Conservation (phyloP, 2,329 filamentous ascomycete genomes). For the Knufia fluminis region DNA sequence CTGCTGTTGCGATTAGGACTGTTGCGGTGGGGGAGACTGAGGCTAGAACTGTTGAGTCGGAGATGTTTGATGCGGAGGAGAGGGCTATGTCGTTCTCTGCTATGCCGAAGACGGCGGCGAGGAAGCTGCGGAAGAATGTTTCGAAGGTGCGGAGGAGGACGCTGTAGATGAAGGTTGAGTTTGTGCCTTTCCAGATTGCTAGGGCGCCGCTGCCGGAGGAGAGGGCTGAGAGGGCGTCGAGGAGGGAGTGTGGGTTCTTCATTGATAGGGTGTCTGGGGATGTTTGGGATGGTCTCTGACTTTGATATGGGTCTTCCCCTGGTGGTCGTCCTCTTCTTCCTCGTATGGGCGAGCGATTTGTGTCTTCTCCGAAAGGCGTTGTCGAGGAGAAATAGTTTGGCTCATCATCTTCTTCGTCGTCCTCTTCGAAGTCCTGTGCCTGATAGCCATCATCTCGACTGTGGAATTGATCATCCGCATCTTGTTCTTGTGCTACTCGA, state of each 20-base stretch:
- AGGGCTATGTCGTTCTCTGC: conserved; percentile 60
- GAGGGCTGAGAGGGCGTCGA: conserved; percentile 76
- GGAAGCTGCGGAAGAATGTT: conserved; percentile 79
- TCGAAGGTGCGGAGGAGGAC: conserved; percentile 79
- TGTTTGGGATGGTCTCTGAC: conserved; percentile 21
- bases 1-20: conserved; percentile 60
- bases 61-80: conserved; percentile 33
- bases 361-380: conserved; percentile 17
- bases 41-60: conserved; percentile 57
- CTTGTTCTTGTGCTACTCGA: conserved; percentile 37
- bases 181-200: conserved; percentile 90
- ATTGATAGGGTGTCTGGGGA: conserved; percentile 58
- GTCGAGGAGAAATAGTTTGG: conserved; percentile 47
- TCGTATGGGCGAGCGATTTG: conserved; percentile 33
- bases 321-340: conserved; percentile 28
- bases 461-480: conserved; percentile 15
- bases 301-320: conserved; percentile 38
- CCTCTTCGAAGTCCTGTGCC: conserved; percentile 27
- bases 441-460: conserved; percentile 8
- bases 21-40: conserved; percentile 76
- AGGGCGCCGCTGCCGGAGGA: conserved; percentile 85
- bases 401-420: conserved; percentile 23
- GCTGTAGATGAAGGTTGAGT: conserved; percentile 84
- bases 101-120: conserved; percentile 84
- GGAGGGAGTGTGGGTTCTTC: conserved; percentile 66